These are phyloP conservation scores for Amborella trichopoda DNA, from an alignment of 164 flowering plant genomes.

Conservation along the genomic window DNA sequence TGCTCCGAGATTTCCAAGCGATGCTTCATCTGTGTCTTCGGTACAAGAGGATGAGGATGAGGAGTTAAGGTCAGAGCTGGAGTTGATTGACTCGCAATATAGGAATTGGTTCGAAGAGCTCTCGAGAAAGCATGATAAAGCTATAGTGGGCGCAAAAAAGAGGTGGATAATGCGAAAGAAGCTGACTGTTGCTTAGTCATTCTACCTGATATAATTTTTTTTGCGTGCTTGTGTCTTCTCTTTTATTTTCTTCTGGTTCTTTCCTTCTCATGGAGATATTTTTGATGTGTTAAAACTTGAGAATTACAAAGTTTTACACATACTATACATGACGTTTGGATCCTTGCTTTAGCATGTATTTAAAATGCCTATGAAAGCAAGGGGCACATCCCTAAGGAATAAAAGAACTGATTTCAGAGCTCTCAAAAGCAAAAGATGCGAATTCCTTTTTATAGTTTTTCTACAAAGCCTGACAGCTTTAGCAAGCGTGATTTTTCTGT, in stretches of 20 bases:
- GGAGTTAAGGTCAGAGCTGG: conserved; percentile 48
- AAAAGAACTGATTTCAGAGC: too few relatives aligned
- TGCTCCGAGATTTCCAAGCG: conserved; percentile 6
- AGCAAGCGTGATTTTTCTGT: too few relatives aligned
- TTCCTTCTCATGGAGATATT: not conserved
- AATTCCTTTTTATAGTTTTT: too few relatives aligned
- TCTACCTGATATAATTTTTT: not conserved
- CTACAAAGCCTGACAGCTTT: too few relatives aligned
- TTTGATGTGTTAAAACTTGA: not conserved
- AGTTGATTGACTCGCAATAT: conserved; percentile 46
- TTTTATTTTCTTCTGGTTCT: not conserved
- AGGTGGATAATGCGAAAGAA: conserved; percentile 38
- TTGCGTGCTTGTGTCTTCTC: not conserved
- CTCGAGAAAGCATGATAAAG: conserved; percentile 38
- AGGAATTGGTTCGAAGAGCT: conserved; percentile 41
- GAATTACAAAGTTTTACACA: not conserved
- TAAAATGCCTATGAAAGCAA: too few relatives aligned
- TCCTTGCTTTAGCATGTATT: too few relatives aligned
- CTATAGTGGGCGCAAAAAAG: conserved; percentile 39
- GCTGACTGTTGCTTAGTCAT: conserved; percentile 16
- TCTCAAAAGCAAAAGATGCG: too few relatives aligned
- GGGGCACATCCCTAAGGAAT: too few relatives aligned
- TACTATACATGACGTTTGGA: not conserved
- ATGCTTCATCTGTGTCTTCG: conserved; percentile 12
- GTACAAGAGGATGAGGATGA: conserved; percentile 13